phyloP scores from a whole-genome alignment of 2,329 filamentous ascomycete genomes.

The Geosmithia flava region DNA sequence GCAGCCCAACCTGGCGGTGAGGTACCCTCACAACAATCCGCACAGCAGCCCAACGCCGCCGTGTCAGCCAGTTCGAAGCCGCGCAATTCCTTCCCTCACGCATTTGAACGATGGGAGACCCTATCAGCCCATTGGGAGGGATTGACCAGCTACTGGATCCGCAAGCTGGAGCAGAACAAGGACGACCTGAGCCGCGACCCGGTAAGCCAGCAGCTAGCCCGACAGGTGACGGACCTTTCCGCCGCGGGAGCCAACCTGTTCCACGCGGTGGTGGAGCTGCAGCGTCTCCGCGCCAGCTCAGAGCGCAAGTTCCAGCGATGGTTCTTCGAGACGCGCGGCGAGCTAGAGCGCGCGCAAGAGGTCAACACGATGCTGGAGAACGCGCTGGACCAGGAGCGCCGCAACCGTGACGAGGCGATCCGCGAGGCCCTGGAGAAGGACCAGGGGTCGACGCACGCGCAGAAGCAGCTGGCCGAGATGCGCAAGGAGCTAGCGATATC shows the following conservation, averaged over 20 bases:
- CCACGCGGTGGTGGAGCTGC: slow-evolving; percentile 91
- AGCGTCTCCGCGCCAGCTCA: slow-evolving; percentile 84
- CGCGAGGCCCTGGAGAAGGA: slow-evolving; percentile 54
- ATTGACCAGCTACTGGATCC: slow-evolving; percentile 93
- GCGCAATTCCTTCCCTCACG: slow-evolving; percentile 78
- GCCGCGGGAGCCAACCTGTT: slow-evolving; percentile 95
- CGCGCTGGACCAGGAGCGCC: slow-evolving; percentile 62
- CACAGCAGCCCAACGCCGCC: slow-evolving; percentile 2
- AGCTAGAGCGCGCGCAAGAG: slow-evolving; percentile 78
- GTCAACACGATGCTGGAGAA: slow-evolving; percentile 68
- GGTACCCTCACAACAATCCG: not conserved
- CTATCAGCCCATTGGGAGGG: slow-evolving; percentile 97
- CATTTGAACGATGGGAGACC: slow-evolving; percentile 95
- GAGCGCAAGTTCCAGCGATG: slow-evolving; percentile 97
- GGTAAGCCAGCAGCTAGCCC: slow-evolving; percentile 74
- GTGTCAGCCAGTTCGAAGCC: slow-evolving; percentile 19
- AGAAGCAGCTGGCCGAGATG: slow-evolving; percentile 80
- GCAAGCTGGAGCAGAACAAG: slow-evolving; percentile 79
- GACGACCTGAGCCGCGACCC: slow-evolving; percentile 75
- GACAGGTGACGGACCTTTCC: slow-evolving; percentile 94
- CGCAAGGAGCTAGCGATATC: slow-evolving; percentile 87
- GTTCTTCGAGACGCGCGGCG: slow-evolving; percentile 90
- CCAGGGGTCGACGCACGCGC: slow-evolving; percentile 59
- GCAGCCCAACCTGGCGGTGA: slow-evolving; percentile 1
- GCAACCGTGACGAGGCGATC: slow-evolving; percentile 54